Base-by-base conservation (phyloP, 176 grass and related monocot species). In the Microstegium vimineum region DNA sequence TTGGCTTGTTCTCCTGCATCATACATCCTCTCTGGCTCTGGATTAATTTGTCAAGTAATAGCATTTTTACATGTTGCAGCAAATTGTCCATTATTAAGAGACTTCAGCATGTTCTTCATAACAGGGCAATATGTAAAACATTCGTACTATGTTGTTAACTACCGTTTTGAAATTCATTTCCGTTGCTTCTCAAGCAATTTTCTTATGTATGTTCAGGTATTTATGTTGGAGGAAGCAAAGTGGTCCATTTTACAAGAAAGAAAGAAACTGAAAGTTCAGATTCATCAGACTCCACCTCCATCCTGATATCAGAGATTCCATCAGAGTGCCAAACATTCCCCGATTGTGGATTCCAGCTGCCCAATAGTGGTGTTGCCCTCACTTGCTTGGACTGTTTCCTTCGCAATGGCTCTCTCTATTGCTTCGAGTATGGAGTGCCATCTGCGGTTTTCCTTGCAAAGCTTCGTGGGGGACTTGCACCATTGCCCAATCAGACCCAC, bases 191-290 rank as follows among this genome's bases (percentile, higher is more conserved):
- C 15, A 8, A 81, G 27, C 54, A 81, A 65, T 62, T 34, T 32
- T 63, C 32, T 31, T 62, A 1, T 66, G 20, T 64, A 30, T 38
- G 61, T 47, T 17, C 78, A 99, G 96, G 96, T n/a, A 99, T 99
- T 82, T 95, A 95, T 65, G 96, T 99, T 36, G 96, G 96, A 80
- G 91, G 96, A 78, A 99, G 83, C 89, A 99, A 99, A 57, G 91
- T 99, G 41, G 96, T 94, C 49, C 96, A 99, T 90, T 99, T 99
- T 76, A 99, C 93, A 16, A 82, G 91, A 69, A 99, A 99, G 83
- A 99, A 95, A 80, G 96, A 95, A 57, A 61, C 26, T 16, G 88
- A 81, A 64, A 57, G 76, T 32, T 77, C 87, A 43, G 78, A 92
- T 54, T 88, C 91, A 56, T 90, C 88, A n/a, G 82, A 84, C 75